phyloP scores from a whole-genome alignment of 768 basidiomycete species.

The Gymnopilus dilepis region DNA sequence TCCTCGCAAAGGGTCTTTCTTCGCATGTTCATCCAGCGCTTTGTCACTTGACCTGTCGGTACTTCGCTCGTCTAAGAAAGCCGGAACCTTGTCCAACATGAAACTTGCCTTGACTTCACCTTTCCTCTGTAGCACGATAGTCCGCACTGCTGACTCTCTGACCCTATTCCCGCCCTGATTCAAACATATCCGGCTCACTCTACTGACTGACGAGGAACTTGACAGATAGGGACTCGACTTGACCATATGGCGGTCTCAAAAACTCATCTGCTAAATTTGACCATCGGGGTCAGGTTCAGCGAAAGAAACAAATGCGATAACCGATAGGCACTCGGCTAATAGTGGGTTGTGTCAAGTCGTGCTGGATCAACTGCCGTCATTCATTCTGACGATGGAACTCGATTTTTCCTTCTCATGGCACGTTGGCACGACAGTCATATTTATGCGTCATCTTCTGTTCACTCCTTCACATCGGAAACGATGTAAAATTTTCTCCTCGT shows the following conservation, averaged over 20 bases:
- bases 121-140: neutral
- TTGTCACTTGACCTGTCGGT: constrained; percentile 17
- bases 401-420: too few species aligned
- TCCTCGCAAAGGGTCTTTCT: constrained; percentile 7
- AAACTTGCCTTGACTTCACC: neutral
- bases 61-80: neutral
- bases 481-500: constrained; percentile 7
- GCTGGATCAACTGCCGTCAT: too few species aligned
- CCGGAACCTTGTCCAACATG: neutral
- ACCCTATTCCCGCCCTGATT: too few species aligned
- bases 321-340: neutral
- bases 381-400: too few species aligned
- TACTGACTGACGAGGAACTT: too few species aligned
- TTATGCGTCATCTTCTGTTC: constrained; percentile 1
- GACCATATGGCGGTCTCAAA: too few species aligned
- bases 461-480: constrained; percentile 2
- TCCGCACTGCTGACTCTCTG: constrained; percentile 8
- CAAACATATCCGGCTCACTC: too few species aligned
- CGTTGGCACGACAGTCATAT: too few species aligned
- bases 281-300: too few species aligned
- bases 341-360: neutral
- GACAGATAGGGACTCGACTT: too few species aligned
- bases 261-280: too few species aligned
- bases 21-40: constrained; percentile 9
- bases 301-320: too few species aligned